Base-by-base conservation (phyloP, 176 grass and related monocot genomes). In the Aegilops umbellulata region DNA sequence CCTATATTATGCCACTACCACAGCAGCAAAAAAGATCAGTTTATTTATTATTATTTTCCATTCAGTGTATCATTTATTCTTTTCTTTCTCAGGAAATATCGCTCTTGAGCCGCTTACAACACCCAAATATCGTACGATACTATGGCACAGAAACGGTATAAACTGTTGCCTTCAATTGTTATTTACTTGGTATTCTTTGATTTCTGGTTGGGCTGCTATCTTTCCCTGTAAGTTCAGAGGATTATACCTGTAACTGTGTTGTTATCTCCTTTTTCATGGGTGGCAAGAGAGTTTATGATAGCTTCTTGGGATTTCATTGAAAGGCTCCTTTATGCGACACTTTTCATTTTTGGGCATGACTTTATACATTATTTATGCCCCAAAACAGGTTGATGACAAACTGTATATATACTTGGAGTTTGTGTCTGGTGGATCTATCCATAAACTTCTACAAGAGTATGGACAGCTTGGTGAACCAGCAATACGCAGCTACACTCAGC, bases 361-460 rank as follows among this genome's bases (percentile, higher is more conserved):
- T n/a, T 69, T 13, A 17, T 39, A 66, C 69, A 88, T 92, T 88
- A 76, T 81, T 6, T 74, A 65, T 80, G 51, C 69, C 29, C 60
- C 69, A 47, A 60, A 64, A 69, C 82, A 99, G 97, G 92, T 99
- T 89, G 92, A 96, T 60, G 90, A 96, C 83, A 99, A 88, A 53
- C 90, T 99, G 30, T 96, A 99, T 79, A 99, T 99, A 90, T 99
- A 99, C 76, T 82, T 99, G 85, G 97, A 99, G 76, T 99, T 94
- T 90, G 97, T 99, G 25, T 99, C 97, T 82, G 97, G 97, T 86
- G 97, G 97, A 90, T 99, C 97, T 76, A 99, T 99, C 87, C 94
- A 99, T 90, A 99, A 88, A 88, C 92, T 99, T 89, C 89, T 99
- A 75, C 97, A 96, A 88, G 97, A 99, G 42, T 96, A 99, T 80